phyloP scores from a whole-genome alignment of 495 filamentous ascomycete species.

The Xylaria flabelliformis region DNA sequence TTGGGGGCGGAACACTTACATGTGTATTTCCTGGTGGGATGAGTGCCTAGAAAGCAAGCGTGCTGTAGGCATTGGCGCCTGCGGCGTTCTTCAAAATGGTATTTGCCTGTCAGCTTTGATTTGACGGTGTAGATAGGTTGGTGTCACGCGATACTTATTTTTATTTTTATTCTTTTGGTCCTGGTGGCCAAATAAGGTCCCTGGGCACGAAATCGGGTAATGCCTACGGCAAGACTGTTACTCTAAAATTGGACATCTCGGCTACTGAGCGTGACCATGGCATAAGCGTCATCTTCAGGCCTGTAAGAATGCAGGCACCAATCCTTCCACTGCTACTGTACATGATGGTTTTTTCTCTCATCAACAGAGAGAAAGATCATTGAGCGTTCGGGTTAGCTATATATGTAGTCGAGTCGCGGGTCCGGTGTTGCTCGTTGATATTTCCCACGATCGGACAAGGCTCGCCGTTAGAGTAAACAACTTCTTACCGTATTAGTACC shows the following conservation, averaged over 20 bases:
- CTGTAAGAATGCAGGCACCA: constrained; percentile 11
- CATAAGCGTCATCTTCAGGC: constrained; percentile 14
- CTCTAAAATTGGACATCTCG: constrained; percentile 25
- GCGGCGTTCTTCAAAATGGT: constrained; percentile 16
- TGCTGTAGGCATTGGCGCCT: background rate
- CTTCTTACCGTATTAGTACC: constrained; percentile 16
- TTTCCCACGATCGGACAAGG: constrained; percentile 34
- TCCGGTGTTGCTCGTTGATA: constrained; percentile 30
- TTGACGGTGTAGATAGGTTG: constrained; percentile 23
- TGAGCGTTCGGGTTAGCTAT: background rate
- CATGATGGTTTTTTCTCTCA: constrained; percentile 8
- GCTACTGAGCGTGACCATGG: constrained; percentile 22
- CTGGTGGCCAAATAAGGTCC: constrained; percentile 6
- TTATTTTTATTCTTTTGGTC: constrained; percentile 19
- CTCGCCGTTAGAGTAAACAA: constrained; percentile 14
- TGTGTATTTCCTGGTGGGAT: background rate
- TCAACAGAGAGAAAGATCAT: background rate
- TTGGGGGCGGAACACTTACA: background rate
- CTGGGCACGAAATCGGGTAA: constrained; percentile 9
- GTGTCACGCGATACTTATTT: constrained; percentile 28
- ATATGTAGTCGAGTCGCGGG: constrained; percentile 4
- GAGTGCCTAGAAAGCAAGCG: background rate
- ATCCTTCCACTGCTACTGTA: constrained; percentile 11
- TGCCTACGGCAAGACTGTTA: constrained; percentile 4
- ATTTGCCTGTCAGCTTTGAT: constrained; percentile 22